phyloP scores from a whole-genome alignment of 1,284 basidiomycete genomes.

The Boletellus dicymbophilus region DNA sequence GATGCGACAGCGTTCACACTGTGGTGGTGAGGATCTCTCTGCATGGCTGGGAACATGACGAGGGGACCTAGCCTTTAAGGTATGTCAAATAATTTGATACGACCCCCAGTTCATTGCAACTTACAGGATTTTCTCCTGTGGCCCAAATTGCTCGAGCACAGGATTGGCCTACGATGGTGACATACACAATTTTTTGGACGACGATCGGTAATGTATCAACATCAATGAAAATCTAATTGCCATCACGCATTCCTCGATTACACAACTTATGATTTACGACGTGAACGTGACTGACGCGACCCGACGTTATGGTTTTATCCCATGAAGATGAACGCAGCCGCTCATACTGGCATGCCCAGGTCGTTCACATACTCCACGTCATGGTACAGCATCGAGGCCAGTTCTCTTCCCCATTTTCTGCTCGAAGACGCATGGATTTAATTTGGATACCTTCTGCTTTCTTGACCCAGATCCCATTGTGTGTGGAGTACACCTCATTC shows the following conservation, averaged over 20 bases:
- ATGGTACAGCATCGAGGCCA: not conserved
- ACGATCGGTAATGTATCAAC: conserved; percentile 19
- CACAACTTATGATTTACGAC: conserved; percentile 28
- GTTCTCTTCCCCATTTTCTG: not conserved
- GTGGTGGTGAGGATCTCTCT: too few species aligned
- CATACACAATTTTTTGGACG: conserved; percentile 26
- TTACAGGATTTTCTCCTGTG: conserved; percentile 31
- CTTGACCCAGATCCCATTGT: not conserved
- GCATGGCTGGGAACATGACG: too few species aligned
- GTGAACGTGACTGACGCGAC: not conserved
- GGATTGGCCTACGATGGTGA: conserved; percentile 28
- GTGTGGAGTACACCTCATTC: not conserved
- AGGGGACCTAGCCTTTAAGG: too few species aligned
- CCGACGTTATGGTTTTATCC: not conserved
- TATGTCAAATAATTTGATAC: too few species aligned
- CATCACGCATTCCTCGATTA: conserved; percentile 12
- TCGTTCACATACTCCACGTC: conserved; percentile 1
- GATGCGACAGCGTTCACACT: too few species aligned
- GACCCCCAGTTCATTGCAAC: too few species aligned
- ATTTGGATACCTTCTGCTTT: conserved; percentile 11
- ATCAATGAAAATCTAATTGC: conserved; percentile 15
- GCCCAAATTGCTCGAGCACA: conserved; percentile 30
- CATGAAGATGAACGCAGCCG: not conserved
- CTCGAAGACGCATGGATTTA: conserved; percentile 6
- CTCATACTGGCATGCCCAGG: not conserved